Base-by-base conservation (phyloP, 1,284 basidiomycete genomes). In the Irpex sp. region DNA sequence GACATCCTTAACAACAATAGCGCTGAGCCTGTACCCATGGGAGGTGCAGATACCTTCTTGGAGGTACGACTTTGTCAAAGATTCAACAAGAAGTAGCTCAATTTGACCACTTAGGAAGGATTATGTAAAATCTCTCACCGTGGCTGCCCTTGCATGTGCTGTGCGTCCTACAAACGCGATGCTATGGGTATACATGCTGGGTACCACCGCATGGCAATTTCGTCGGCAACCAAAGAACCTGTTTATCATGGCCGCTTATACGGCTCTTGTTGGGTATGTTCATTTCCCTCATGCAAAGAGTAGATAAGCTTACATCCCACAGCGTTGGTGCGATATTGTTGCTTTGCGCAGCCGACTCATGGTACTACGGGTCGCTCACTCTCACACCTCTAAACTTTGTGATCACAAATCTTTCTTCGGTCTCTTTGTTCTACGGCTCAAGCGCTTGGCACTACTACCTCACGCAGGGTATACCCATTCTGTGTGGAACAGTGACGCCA, bases 391-490 rank as follows among this genome's bases (percentile, higher is more conserved):
- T 92, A 55, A 94, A 94, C 72, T 93, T 99, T 72, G 72, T 97
- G 34, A 77, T 81, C 49, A 88, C 90, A 55, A 97, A 97, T 71
- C 78, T 94, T 0, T 91, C 91, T 1, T 81, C 86, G 2, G 83
- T 98, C 17, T 96, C 97, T 0, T 78, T 90, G n/a, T 98, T 98
- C 74, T 99, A 99, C 73, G 97, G 97, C n/a, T 77, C 82, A 2
- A 93, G 87, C 65, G 78, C 91, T 0, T 92, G 88, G 86, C 91
- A 97, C 71, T 99, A 93, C 75, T 98, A 99, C 72, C 65, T 98
- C 40, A 83, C 85, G 0, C 96, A 98, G 77, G 96, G 85, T 0
- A 70, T 98, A 1, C 96, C 97, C 0, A 85, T 97, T 61, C 79
- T 97, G 17, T 87, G 88, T 66, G 86, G 86, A 3, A 89, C 92